These are phyloP conservation scores for Phytopythium ostracodes DNA, from an alignment of 352 stramenopile genomes.

Conservation along the genomic window DNA sequence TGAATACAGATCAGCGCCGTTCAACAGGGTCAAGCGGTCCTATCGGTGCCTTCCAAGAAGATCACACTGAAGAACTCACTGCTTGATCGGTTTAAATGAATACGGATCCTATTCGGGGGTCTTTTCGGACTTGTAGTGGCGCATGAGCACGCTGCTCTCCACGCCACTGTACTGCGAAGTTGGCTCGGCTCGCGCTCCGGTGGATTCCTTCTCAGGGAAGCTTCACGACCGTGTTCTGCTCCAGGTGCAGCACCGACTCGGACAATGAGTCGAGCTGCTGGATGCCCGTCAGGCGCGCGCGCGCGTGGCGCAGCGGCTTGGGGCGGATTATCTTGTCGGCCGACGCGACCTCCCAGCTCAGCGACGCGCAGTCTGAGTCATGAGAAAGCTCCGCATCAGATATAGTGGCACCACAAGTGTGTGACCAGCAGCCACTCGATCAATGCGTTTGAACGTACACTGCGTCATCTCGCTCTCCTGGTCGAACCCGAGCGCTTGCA, in stretches of 20 bases:
- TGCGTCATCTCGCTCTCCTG: slow-evolving; percentile 34
- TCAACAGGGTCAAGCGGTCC: no score
- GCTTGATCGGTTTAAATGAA: no score
- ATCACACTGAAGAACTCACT: no score
- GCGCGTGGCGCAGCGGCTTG: slow-evolving; percentile 28
- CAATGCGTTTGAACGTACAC: slow-evolving; percentile 30
- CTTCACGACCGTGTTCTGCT: slow-evolving; percentile 67
- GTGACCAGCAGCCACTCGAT: not conserved
- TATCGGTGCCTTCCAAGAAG: no score
- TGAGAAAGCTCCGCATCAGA: slow-evolving; percentile 2
- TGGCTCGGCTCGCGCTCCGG: no score
- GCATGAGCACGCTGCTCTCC: not conserved
- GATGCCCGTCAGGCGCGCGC: slow-evolving; percentile 27
- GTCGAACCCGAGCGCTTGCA: slow-evolving; percentile 43
- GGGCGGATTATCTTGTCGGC: slow-evolving; percentile 38
- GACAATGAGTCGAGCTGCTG: slow-evolving; percentile 63
- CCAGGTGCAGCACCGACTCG: slow-evolving; percentile 65
- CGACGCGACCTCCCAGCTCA: slow-evolving; percentile 41
- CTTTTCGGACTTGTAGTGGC: no score
- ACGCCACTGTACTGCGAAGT: not conserved
- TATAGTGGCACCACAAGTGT: not conserved
- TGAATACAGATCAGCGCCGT: no score
- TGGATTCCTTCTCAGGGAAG: slow-evolving; percentile 23
- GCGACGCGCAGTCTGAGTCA: slow-evolving; percentile 38
- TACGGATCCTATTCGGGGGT: no score